phyloP scores from a whole-genome alignment of 1,284 basidiomycete species.

The Bondarzewia mesenterica region DNA sequence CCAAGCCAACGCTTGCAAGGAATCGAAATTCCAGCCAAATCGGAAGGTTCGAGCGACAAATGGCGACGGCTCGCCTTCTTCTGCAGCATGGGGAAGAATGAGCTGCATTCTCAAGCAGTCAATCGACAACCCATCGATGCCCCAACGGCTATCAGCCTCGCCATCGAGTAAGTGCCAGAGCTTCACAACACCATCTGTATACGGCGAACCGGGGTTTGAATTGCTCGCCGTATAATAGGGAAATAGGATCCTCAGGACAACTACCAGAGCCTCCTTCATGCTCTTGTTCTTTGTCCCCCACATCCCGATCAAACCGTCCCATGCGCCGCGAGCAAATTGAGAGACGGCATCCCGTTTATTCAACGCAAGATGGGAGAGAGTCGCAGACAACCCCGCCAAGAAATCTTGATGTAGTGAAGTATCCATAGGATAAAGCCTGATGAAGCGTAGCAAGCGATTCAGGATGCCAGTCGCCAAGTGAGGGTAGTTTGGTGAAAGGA shows the following conservation, averaged over 20 bases:
- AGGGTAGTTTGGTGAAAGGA: slow-evolving; percentile 30
- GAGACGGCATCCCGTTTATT: slow-evolving; percentile 58
- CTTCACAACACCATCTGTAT: slow-evolving; percentile 36
- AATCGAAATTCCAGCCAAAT: slow-evolving; percentile 66
- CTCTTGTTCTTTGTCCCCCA: slow-evolving; percentile 72
- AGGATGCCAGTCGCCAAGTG: slow-evolving; percentile 50
- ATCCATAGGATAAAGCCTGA: slow-evolving; percentile 56
- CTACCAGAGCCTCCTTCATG: slow-evolving; percentile 61
- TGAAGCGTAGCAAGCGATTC: slow-evolving; percentile 56
- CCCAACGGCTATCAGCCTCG: slow-evolving; percentile 60
- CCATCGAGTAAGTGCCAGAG: slow-evolving; percentile 48
- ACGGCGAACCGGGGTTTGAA: slow-evolving; percentile 11
- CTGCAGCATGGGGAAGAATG: slow-evolving; percentile 11
- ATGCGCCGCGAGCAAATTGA: slow-evolving; percentile 49
- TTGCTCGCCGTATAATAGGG: slow-evolving; percentile 50
- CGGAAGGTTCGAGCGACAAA: slow-evolving; percentile 61
- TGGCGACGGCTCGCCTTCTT: slow-evolving; percentile 22
- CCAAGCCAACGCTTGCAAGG: slow-evolving; percentile 73
- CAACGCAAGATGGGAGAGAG: slow-evolving; percentile 65
- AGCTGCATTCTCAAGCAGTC: slow-evolving; percentile 55
- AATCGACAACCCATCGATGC: slow-evolving; percentile 53
- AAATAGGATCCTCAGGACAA: slow-evolving; percentile 61
- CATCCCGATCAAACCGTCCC: slow-evolving; percentile 57
- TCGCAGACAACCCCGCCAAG: slow-evolving; percentile 57
- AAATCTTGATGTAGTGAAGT: slow-evolving; percentile 72